phyloP scores from a whole-genome alignment of 1,284 basidiomycete species.

The Trichosporon inkin region DNA sequence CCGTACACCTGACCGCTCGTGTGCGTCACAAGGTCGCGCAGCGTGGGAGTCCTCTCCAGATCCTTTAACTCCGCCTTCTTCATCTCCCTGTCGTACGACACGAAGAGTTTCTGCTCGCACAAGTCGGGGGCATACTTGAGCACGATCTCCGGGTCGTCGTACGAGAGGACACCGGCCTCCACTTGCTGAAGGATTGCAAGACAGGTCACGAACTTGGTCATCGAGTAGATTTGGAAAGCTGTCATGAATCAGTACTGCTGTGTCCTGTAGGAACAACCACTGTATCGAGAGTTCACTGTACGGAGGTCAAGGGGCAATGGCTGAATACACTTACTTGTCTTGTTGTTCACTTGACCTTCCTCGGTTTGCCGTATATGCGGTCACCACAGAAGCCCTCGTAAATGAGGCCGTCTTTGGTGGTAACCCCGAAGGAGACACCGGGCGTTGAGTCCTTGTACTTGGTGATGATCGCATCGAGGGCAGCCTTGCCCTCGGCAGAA shows the following conservation, averaged over 20 bases:
- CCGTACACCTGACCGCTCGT: slow-evolving; percentile 15
- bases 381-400: slow-evolving; percentile 35
- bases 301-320: too few species aligned
- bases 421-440: slow-evolving; percentile 32
- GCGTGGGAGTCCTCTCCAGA: slow-evolving; percentile 25
- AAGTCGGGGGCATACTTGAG: slow-evolving; percentile 32
- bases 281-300: too few species aligned
- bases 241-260: slow-evolving; percentile 1
- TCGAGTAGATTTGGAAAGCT: slow-evolving; percentile 29
- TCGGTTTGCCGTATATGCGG: slow-evolving; percentile 30
- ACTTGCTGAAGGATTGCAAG: slow-evolving; percentile 35
- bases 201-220: slow-evolving; percentile 37
- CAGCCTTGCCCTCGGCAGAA: slow-evolving; percentile 18
- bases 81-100: slow-evolving; percentile 24
- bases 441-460: slow-evolving; percentile 23
- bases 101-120: slow-evolving; percentile 25
- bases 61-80: slow-evolving; percentile 24
- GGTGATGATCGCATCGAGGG: slow-evolving; percentile 26
- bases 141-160: slow-evolving; percentile 27
- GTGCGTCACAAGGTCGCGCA: slow-evolving; percentile 16
- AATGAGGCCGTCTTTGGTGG: slow-evolving; percentile 33
- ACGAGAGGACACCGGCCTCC: slow-evolving; percentile 28
- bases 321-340: slow-evolving; percentile 32
- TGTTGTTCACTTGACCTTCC: slow-evolving; percentile 27
- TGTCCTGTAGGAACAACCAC: background rate